These are phyloP conservation scores for Schizochytrium sp. DNA, from an alignment of 108 stramenopile species.

Conservation along the genomic window DNA sequence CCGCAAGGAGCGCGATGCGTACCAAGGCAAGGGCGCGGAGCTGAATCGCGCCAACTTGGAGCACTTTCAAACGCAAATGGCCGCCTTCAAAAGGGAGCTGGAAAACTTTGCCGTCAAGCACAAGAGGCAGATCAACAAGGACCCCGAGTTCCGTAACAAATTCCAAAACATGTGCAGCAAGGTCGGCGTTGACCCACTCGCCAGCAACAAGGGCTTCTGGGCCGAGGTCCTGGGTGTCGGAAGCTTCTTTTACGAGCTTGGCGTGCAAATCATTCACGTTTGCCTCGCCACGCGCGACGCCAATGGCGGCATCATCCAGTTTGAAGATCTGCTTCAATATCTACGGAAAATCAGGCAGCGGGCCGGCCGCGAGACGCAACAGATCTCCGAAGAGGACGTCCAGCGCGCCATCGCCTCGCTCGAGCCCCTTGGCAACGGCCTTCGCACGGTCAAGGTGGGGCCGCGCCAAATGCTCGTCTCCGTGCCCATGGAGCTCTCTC, in stretches of 20 bases:
- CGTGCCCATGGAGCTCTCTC: constrained; percentile 1
- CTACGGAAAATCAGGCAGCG: background rate
- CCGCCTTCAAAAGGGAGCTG: constrained; percentile 36
- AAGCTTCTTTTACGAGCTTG: constrained; percentile 96
- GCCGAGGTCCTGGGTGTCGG: constrained; percentile 62
- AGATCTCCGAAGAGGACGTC: background rate
- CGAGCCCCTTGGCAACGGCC: constrained; percentile 2
- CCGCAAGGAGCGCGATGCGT: background rate
- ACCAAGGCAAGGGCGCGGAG: background rate
- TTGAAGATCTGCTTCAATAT: constrained; percentile 16
- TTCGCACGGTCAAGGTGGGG: background rate
- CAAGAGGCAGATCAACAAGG: constrained; percentile 69
- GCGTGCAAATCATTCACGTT: constrained; percentile 87
- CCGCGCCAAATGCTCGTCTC: background rate
- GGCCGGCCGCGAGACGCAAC: background rate
- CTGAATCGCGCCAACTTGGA: background rate
- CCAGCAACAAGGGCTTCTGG: constrained; percentile 61
- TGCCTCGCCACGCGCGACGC: constrained; percentile 70
- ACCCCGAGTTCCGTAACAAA: constrained; percentile 76
- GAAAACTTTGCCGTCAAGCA: constrained; percentile 80
- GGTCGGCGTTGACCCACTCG: constrained; percentile 67
- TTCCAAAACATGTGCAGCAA: constrained; percentile 89
- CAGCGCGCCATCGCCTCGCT: background rate
- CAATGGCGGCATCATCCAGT: constrained; percentile 86
- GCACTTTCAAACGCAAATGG: constrained; percentile 17